A percentile compares a stretch with the other conserved stretches of the same genome.
phyloP scores from a whole-genome alignment of 1,284 basidiomycete genomes.

The Rhodotorula sp. region DNA sequence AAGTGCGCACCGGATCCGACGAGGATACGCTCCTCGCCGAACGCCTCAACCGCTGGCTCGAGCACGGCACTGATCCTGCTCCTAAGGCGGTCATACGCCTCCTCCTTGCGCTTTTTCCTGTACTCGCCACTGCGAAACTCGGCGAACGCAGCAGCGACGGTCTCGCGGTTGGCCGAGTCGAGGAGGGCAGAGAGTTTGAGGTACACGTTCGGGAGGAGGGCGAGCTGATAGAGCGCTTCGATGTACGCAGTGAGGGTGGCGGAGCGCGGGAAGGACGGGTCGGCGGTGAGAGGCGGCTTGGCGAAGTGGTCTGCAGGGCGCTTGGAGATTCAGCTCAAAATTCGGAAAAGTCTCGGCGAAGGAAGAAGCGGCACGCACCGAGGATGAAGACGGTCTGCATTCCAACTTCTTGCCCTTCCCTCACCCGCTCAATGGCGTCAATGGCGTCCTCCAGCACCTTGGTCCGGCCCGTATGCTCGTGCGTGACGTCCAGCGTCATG shows the following conservation, averaged over 20 bases:
- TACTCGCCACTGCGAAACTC: constrained; percentile 13
- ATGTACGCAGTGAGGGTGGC: constrained; percentile 16
- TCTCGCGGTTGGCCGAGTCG: constrained; percentile 17
- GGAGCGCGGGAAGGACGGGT: constrained; percentile 4
- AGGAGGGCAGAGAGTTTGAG: constrained; percentile 40
- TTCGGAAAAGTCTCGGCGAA: background rate
- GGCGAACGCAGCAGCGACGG: constrained; percentile 19
- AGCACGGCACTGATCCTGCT: constrained; percentile 26
- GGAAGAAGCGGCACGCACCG: constrained; percentile 1
- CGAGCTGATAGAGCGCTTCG: constrained; percentile 26
- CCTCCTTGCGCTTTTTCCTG: constrained; percentile 6
- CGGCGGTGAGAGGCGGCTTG: constrained; percentile 31
- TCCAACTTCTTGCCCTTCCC: constrained; percentile 6
- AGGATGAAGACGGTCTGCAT: constrained; percentile 29
- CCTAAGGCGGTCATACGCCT: constrained; percentile 11
- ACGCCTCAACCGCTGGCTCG: constrained; percentile 39
- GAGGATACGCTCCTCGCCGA: constrained; percentile 27
- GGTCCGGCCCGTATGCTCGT: constrained; percentile 11
- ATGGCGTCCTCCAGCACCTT: constrained; percentile 34
- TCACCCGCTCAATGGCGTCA: constrained; percentile 22
- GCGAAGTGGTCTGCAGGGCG: constrained; percentile 32
- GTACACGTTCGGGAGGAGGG: constrained; percentile 32
- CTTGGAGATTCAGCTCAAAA: too few species aligned
- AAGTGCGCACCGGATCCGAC: constrained; percentile 30
- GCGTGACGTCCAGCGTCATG: constrained; percentile 35